Percentiles rank a stretch among this genome's conserved stretches.
Conservation (phyloP, 176 grass and related monocot genomes). For the Pontederia paniculata region DNA sequence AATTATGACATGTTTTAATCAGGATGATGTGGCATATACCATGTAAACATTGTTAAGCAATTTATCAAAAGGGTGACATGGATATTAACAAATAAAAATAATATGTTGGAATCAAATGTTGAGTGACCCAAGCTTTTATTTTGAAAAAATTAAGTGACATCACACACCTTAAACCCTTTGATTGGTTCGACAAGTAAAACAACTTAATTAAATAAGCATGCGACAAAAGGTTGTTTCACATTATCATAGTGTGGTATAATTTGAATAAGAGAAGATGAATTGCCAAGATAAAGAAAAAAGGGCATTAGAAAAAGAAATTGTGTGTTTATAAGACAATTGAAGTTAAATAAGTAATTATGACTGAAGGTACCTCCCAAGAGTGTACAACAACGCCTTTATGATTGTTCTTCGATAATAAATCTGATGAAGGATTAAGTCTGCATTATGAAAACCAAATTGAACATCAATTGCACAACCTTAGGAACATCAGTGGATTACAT, state of each 20-base stretch:
- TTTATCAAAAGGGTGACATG: too few relatives aligned
- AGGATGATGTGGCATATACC: too few relatives aligned
- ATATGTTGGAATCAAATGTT: too few relatives aligned
- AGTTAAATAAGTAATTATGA: background rate
- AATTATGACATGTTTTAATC: too few relatives aligned
- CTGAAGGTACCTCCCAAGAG: conserved; percentile 57
- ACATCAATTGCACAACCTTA: conserved; percentile 2
- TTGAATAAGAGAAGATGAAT: too few relatives aligned
- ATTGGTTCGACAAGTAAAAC: conserved; percentile 13
- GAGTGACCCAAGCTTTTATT: too few relatives aligned
- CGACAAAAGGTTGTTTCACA: too few relatives aligned
- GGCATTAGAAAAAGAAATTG: conserved; percentile 9
- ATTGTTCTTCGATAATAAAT: conserved; percentile 60
- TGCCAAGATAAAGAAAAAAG: background rate
- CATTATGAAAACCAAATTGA: background rate
- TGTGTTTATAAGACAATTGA: background rate
- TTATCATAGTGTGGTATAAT: conserved; percentile 3
- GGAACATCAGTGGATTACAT: background rate
- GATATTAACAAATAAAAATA: too few relatives aligned
- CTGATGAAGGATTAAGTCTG: conserved; percentile 65
- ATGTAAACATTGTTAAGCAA: too few relatives aligned
- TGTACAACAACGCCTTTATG: conserved; percentile 55
- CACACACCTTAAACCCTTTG: background rate
- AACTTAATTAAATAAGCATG: conserved; percentile 9
- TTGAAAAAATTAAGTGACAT: too few relatives aligned